A percentile compares a stretch with the other conserved stretches of the same genome.
Evolutionary conservation across 805 yeast species (phyloP).

Genomic region (Ogataea methylovora): DNA sequence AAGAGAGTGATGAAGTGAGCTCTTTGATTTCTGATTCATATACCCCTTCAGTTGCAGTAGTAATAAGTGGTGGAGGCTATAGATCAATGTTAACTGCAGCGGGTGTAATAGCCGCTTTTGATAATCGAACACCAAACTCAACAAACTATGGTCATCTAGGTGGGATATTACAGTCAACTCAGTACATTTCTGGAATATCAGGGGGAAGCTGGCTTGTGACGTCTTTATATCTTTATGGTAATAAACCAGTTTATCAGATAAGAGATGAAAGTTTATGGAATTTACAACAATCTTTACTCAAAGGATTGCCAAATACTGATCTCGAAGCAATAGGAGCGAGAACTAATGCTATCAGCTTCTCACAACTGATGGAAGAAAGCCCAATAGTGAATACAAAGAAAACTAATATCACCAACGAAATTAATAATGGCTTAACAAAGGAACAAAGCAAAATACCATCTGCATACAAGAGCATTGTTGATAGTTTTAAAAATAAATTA

Average conservation of each 20-base stretch:
- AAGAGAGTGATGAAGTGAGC: too few relatives aligned
- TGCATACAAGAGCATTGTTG: too few relatives aligned
- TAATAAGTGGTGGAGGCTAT: constrained; percentile 47
- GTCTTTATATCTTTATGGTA: constrained; percentile 33
- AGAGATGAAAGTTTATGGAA: constrained; percentile 30
- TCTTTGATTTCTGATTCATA: too few relatives aligned
- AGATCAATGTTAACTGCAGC: constrained; percentile 55
- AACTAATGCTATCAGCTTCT: too few relatives aligned
- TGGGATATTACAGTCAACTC: constrained; percentile 46
- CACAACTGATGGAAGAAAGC: too few relatives aligned
- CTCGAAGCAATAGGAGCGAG: constrained; percentile 18
- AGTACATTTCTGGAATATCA: constrained; percentile 58
- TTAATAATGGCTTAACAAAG: too few relatives aligned
- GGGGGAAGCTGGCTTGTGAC: constrained; percentile 72
- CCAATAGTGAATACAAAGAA: too few relatives aligned
- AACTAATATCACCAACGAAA: too few relatives aligned
- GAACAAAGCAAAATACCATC: too few relatives aligned
- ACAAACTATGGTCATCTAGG: constrained; percentile 32
- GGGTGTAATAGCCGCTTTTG: constrained; percentile 47
- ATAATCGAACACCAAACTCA: constrained; percentile 32
- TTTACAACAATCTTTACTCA: constrained; percentile 38
- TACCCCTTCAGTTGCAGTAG: constrained; percentile 30
- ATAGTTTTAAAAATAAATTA: background rate
- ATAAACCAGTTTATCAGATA: constrained; percentile 23
- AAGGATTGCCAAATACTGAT: constrained; percentile 52